Evolutionary conservation across 306 rosid genomes (phyloP), one percentile per base, ranked within the genome.

Genomic region (Cicer bijugum): DNA sequence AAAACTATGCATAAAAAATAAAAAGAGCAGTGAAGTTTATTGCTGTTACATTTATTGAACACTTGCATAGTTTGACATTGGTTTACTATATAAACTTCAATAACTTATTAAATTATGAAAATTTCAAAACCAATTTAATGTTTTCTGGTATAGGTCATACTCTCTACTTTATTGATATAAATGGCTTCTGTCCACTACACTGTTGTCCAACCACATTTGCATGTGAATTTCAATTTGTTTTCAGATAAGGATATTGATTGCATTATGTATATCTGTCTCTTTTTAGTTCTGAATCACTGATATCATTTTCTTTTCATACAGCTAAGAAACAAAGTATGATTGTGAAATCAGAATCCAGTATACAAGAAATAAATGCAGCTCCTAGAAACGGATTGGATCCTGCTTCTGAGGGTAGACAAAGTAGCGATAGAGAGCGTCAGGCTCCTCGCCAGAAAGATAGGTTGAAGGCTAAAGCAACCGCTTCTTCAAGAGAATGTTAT

Each of bases 241-340:
- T 56, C 56, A 50, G 59, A 60, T 68, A 19, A 37, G 45, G 15
- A 43, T 52, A 11, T 28, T 45, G 59, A 69, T 63, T 71, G 33
- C 14, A 71, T 67, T 61, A n/a, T 50, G 60, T 28, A 37, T 20
- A 55, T 61, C 46, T 55, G 52, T 33, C 55, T 63, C 53, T 53
- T 42, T 56, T 0, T 55, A 12, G 60, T 62, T 84, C 19, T 67
- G 17, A 67, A 50, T 45, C 60, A 52, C 62, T 81, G 46, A 68
- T 71, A 47, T 75, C 40, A 19, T 77, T 72, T 65, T 59, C 16
- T 46, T 72, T 60, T 81, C 74, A 75, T 67, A 59, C 92, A 95
- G 99, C 97, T 39, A 90, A 92, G 75, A 84, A 52, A 61, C 85
- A 53, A 46, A 69, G 76, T 56, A 81, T 40, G 70, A 20, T 43